phyloP scores from a whole-genome alignment of 2,329 filamentous ascomycete species.

The Lojkania enalia region DNA sequence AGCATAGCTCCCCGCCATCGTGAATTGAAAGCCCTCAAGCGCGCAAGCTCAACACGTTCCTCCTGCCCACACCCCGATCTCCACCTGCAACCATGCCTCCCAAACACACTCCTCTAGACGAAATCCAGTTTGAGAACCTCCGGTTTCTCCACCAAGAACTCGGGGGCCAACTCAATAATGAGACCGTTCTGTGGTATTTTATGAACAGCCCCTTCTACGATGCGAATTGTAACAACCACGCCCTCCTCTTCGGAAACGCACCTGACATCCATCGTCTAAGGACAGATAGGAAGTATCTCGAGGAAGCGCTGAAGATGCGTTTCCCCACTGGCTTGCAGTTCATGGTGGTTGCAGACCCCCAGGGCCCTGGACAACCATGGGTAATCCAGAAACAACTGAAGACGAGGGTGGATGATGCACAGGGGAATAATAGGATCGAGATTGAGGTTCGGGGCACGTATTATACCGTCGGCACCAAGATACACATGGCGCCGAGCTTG shows the following conservation, averaged over 20 bases:
- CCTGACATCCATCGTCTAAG: slow-evolving; percentile 7
- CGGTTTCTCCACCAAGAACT: slow-evolving; percentile 23
- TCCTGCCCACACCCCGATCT: slow-evolving; percentile 65
- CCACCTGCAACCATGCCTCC: slow-evolving; percentile 28
- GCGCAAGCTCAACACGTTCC: slow-evolving; percentile 15
- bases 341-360: slow-evolving; percentile 61
- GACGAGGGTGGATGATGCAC: slow-evolving; percentile 41
- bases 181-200: slow-evolving; percentile 63
- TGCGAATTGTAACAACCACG: slow-evolving; percentile 60
- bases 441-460: slow-evolving; percentile 60
- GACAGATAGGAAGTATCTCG: slow-evolving; percentile 60
- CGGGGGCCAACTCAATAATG: slow-evolving; percentile 27
- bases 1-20: background rate
- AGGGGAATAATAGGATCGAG: slow-evolving; percentile 49
- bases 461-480: slow-evolving; percentile 62
- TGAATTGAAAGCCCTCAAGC: background rate
- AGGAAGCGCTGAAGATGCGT: slow-evolving; percentile 57
- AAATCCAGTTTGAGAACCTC: slow-evolving; percentile 35
- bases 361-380: slow-evolving; percentile 58
- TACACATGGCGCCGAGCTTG: slow-evolving; percentile 65
- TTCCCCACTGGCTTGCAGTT: slow-evolving; percentile 58
- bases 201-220: slow-evolving; percentile 67
- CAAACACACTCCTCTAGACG: slow-evolving; percentile 35
- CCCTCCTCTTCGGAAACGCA: slow-evolving; percentile 50
- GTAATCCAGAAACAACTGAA: slow-evolving; percentile 61